phyloP scores from a whole-genome alignment of 73 alveolate genomes.

The Tetrahymena elliotti region DNA sequence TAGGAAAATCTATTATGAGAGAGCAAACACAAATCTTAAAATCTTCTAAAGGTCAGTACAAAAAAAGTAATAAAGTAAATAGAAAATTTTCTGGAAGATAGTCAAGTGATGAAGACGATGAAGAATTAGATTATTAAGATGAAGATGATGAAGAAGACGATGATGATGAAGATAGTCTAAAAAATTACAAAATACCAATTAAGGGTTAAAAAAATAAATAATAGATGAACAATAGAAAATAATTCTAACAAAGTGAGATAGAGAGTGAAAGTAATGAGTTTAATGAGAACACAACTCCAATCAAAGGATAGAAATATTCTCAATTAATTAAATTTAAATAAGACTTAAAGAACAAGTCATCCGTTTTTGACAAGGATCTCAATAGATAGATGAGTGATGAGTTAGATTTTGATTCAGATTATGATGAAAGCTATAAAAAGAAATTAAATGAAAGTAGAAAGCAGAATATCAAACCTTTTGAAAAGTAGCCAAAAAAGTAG shows the following conservation, averaged over 20 bases:
- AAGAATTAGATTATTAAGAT: background rate
- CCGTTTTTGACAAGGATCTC: background rate
- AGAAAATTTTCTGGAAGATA: background rate
- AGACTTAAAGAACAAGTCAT: background rate
- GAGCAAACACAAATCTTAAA: background rate
- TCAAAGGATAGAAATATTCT: background rate
- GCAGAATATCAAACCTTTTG: background rate
- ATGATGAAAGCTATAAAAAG: background rate
- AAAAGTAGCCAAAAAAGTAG: background rate
- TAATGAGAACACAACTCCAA: background rate
- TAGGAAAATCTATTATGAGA: background rate
- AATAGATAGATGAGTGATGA: background rate
- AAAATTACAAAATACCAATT: background rate
- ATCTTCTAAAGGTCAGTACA: background rate
- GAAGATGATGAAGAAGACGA: background rate
- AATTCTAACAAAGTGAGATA: background rate
- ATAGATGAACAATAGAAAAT: background rate
- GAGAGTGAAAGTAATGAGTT: background rate
- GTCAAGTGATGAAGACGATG: background rate
- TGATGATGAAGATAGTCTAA: background rate
- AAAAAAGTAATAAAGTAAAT: background rate
- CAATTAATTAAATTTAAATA: background rate
- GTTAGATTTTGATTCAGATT: background rate
- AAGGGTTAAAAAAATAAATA: no score
- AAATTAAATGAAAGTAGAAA: background rate